phyloP scores from a whole-genome alignment of 1,284 basidiomycete genomes.

The Ustilago cynodontis region DNA sequence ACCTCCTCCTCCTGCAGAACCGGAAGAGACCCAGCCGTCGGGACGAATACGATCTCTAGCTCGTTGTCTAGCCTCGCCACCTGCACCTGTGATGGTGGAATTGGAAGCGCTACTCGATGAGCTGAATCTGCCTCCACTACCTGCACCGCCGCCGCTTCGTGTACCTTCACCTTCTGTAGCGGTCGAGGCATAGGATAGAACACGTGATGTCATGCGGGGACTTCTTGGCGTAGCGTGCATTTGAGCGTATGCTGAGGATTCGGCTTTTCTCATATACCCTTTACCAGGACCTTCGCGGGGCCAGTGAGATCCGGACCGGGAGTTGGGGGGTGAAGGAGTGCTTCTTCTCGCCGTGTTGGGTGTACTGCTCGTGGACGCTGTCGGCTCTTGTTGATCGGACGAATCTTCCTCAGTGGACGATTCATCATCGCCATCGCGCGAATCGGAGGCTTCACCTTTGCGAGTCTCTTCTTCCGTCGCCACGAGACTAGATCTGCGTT shows the following conservation, averaged over 20 bases:
- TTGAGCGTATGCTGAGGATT: slow-evolving; percentile 36
- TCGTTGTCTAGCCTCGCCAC: slow-evolving; percentile 24
- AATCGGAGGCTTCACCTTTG: slow-evolving; percentile 48
- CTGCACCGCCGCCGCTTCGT: slow-evolving; percentile 15
- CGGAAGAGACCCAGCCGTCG: slow-evolving; percentile 39
- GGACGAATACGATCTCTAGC: slow-evolving; percentile 38
- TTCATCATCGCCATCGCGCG: slow-evolving; percentile 62
- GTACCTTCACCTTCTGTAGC: slow-evolving; percentile 40
- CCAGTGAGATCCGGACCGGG: slow-evolving; percentile 14
- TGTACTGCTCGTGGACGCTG: slow-evolving; percentile 7
- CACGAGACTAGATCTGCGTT: slow-evolving; percentile 21
- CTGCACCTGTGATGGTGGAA: slow-evolving; percentile 22
- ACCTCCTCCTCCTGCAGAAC: slow-evolving; percentile 14
- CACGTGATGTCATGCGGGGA: slow-evolving; percentile 35
- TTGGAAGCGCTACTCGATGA: slow-evolving; percentile 29
- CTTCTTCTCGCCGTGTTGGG: neutral
- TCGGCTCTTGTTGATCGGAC: slow-evolving; percentile 27
- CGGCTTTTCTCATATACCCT: slow-evolving; percentile 51
- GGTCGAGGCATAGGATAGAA: slow-evolving; percentile 32
- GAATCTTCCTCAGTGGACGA: slow-evolving; percentile 48
- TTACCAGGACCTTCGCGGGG: slow-evolving; percentile 33
- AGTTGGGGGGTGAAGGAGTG: slow-evolving; percentile 22
- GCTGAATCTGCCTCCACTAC: slow-evolving; percentile 4
- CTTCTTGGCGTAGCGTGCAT: slow-evolving; percentile 44
- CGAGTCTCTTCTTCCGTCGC: slow-evolving; percentile 13